Base-by-base conservation (phyloP, 192 early-diverging fungal species). In the Cetraspora pellucida region DNA sequence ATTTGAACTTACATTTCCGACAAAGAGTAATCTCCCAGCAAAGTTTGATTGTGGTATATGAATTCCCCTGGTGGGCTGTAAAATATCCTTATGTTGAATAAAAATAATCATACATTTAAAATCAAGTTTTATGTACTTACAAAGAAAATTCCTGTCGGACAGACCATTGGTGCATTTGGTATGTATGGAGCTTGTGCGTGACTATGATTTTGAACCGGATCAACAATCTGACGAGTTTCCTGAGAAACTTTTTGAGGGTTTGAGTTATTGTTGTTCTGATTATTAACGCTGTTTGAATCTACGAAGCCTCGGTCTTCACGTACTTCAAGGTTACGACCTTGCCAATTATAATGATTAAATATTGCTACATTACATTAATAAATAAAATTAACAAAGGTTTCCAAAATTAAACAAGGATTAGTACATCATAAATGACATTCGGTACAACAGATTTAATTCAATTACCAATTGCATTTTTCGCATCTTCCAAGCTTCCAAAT, bases 281-380 rank as follows among this genome's bases (percentile, higher is more conserved):
- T 61, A 28, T 54, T 61, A 8, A 49, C 30, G 17, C 27, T 46
- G 13, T 74, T 75, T 55, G 68, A 78, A n/a, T 92, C 88, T 9
- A 86, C 77, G 69, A 63, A 88, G 17, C 84, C 81, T 64, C 89
- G 81, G 72, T 93, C 93, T 74, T 91, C 91, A 55, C 91, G 86
- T 21, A 94, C 92, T 78, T 93, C 90, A 14, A 94, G 81, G 16
- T 81, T 81, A 30, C 93, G 86, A 59, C 92, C 91, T 71, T 92
- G 87, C 91, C 87, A 92, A 49, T 86, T 87, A 65, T 85, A 88
- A 46, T 89, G 87, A 80, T 93, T 84, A 76, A 90, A 91, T 81
- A 87, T 82, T 17, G 55, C 86, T 86, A 57, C 7, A 59, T 11
- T 50, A 10, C 14, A 55, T 25, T 21, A 31, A 31, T 57, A 73